phyloP scores from a whole-genome alignment of 2,329 filamentous ascomycete genomes.

The Aspergillus unguis region DNA sequence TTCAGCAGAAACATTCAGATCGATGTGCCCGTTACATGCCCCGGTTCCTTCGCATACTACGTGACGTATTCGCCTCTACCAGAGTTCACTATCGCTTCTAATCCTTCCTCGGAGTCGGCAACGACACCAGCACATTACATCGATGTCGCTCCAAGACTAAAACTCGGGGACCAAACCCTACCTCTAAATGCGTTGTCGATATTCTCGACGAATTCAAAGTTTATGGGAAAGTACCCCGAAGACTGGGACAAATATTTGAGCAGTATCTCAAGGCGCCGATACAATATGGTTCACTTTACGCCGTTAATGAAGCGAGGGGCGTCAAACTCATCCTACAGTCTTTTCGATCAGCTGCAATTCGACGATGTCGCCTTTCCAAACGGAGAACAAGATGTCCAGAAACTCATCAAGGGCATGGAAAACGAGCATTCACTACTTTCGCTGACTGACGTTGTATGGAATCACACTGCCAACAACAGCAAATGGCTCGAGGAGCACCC shows the following conservation, averaged over 20 bases:
- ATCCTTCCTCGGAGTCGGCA: conserved; percentile 54
- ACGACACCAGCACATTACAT: conserved; percentile 83
- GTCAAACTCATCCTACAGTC: conserved; percentile 96
- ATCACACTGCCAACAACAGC: conserved; percentile 95
- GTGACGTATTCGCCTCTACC: conserved; percentile 87
- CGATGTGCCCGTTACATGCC: conserved; percentile 75
- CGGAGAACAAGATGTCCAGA: conserved; percentile 76
- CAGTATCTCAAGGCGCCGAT: conserved; percentile 85
- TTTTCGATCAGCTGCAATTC: conserved; percentile 88
- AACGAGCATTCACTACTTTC: conserved; percentile 78
- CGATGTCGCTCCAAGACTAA: conserved; percentile 81
- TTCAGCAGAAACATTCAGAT: conserved; percentile 92
- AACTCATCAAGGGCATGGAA: conserved; percentile 77
- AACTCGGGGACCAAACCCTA: conserved; percentile 68
- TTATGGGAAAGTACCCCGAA: conserved; percentile 87
- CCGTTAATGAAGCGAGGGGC: conserved; percentile 82
- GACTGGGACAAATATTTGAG: conserved; percentile 88
- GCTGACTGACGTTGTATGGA: conserved; percentile 94
- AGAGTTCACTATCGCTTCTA: conserved; percentile 61
- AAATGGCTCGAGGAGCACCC: conserved; percentile 92
- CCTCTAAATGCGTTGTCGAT: conserved; percentile 84
- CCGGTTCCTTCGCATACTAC: conserved; percentile 92
- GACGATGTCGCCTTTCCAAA: conserved; percentile 77
- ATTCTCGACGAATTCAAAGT: conserved; percentile 94
- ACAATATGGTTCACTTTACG: conserved; percentile 99